phyloP scores from a whole-genome alignment of 768 basidiomycete genomes.

The Scleroderma citrinum region DNA sequence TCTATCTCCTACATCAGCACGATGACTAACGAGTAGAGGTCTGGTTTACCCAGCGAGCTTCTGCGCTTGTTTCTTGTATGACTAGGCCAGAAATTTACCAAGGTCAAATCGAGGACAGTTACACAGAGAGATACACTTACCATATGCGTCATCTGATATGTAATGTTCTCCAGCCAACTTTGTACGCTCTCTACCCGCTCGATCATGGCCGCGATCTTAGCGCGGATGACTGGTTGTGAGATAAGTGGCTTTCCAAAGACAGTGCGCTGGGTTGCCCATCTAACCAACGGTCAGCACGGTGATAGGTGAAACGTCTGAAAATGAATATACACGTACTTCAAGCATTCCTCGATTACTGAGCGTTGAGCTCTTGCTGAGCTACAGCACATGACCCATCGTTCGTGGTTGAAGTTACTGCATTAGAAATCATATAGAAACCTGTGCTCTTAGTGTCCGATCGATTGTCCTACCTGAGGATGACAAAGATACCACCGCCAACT shows the following conservation, averaged over 20 bases:
- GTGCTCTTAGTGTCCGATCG: neutral
- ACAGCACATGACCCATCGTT: conserved; percentile 89
- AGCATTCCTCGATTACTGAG: conserved; percentile 68
- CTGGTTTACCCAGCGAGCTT: conserved; percentile 62
- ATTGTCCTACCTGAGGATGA: conserved; percentile 44
- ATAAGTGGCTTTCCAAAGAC: conserved; percentile 87
- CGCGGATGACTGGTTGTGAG: conserved; percentile 80
- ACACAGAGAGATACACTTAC: conserved; percentile 20
- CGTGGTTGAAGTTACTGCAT: conserved; percentile 85
- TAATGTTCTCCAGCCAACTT: conserved; percentile 82
- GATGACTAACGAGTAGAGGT: neutral
- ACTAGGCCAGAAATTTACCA: conserved; percentile 26
- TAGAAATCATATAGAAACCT: neutral
- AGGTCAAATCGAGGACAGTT: neutral
- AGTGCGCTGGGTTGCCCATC: conserved; percentile 84
- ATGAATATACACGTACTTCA: conserved; percentile 45
- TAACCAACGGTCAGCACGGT: conserved; percentile 25
- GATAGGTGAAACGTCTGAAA: neutral
- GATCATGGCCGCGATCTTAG: conserved; percentile 88
- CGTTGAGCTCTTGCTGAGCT: conserved; percentile 69
- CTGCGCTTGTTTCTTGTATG: conserved; percentile 66
- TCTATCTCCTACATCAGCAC: conserved; percentile 23
- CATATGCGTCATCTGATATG: conserved; percentile 87
- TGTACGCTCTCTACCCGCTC: conserved; percentile 76
- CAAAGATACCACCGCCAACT: conserved; percentile 56